These are phyloP conservation scores for Cercophora scortea DNA, from an alignment of 495 filamentous ascomycete genomes.

Conservation along the genomic window DNA sequence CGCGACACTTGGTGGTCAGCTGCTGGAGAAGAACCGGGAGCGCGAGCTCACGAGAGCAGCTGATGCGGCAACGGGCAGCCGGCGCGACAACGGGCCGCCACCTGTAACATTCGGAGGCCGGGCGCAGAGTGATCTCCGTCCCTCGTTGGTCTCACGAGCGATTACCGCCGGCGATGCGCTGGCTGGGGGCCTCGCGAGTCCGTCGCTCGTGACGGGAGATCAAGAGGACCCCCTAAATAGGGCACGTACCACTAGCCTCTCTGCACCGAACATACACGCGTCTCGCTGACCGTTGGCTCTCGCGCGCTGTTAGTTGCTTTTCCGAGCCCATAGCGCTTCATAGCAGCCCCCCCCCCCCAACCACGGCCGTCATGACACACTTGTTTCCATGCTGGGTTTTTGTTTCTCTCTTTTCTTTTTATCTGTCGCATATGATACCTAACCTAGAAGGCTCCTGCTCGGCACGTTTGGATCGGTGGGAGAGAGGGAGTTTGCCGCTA, in stretches of 20 bases:
- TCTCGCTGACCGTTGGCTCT: constrained; percentile 13
- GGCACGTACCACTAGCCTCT: constrained; percentile 48
- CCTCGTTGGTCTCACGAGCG: constrained; percentile 34
- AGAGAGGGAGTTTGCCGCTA: too few relatives aligned
- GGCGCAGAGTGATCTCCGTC: constrained; percentile 29
- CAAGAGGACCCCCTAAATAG: constrained; percentile 63
- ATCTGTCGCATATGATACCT: constrained; percentile 1
- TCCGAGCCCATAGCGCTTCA: constrained; percentile 11
- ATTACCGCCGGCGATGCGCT: constrained; percentile 57
- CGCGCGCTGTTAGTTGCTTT: constrained; percentile 35
- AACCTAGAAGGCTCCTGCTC: background rate
- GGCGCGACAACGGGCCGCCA: constrained; percentile 18
- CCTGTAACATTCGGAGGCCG: constrained; percentile 14
- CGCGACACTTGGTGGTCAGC: constrained; percentile 80
- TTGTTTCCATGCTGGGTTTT: background rate
- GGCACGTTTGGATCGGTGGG: too few relatives aligned
- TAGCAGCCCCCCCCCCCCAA: background rate
- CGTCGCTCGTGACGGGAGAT: constrained; percentile 50
- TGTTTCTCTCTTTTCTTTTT: constrained; percentile 1
- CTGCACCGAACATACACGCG: constrained; percentile 31
- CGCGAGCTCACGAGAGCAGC: constrained; percentile 34
- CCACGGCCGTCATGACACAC: background rate
- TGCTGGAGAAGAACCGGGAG: constrained; percentile 61
- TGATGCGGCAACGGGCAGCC: constrained; percentile 24
- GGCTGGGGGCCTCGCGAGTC: constrained; percentile 50